phyloP scores from a whole-genome alignment of 1,284 basidiomycete species.

The Puccinia triticina region DNA sequence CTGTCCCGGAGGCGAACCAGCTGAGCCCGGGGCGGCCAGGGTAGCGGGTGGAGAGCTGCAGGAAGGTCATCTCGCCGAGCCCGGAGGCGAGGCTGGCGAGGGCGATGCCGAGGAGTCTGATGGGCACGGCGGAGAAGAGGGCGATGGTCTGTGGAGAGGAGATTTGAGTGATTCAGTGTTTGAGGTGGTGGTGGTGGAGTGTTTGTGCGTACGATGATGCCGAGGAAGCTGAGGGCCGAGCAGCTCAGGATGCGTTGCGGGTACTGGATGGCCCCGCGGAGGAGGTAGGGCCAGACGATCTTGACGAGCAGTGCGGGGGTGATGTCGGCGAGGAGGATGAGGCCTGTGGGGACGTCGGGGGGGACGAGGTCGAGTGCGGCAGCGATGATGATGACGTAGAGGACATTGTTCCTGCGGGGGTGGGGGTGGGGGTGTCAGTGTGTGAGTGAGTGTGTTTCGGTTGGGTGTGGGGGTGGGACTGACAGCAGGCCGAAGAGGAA shows the following conservation, averaged over 20 bases:
- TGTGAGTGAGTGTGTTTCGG: too few species aligned
- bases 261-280: constrained; percentile 79
- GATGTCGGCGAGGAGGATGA: constrained; percentile 60
- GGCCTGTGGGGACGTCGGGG: constrained; percentile 73
- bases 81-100: constrained; percentile 88
- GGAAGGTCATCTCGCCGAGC: constrained; percentile 88
- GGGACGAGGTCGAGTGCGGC: constrained; percentile 93
- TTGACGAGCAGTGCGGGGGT: constrained; percentile 68
- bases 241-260: constrained; percentile 74
- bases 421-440: neutral
- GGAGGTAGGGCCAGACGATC: constrained; percentile 86
- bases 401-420: constrained; percentile 52
- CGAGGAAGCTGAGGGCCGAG: constrained; percentile 57
- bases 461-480: neutral
- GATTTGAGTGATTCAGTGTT: too few species aligned
- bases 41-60: constrained; percentile 82
- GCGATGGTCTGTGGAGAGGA: constrained; percentile 72
- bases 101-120: constrained; percentile 81
- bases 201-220: constrained; percentile 56
- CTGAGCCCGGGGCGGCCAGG: constrained; percentile 57
- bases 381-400: constrained; percentile 91
- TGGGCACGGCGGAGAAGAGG: constrained; percentile 69
- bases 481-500: constrained; percentile 34
- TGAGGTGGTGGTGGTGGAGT: neutral
- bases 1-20: constrained; percentile 72